Evolutionary conservation across 2,329 filamentous ascomycete genomes (phyloP).

Genomic region (Alternaria novae-zelandiae): DNA sequence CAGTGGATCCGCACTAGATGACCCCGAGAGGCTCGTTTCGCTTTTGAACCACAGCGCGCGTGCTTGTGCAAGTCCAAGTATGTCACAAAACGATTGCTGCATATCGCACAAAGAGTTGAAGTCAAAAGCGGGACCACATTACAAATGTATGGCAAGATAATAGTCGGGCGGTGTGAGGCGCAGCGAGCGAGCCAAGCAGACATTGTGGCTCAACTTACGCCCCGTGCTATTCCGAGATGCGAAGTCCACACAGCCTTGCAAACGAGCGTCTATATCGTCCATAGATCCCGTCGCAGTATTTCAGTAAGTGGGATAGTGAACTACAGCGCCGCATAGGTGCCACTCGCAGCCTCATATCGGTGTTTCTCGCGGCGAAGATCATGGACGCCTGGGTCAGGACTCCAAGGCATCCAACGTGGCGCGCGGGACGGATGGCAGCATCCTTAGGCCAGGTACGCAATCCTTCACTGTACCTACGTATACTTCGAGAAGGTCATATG

Average conservation of each 20-base stretch:
- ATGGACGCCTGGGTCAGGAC: conserved; percentile 6
- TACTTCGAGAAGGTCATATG: neutral
- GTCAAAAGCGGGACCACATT: neutral
- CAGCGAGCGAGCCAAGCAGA: neutral
- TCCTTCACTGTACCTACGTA: neutral
- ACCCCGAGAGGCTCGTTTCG: neutral
- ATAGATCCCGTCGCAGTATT: neutral
- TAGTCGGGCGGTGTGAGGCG: neutral
- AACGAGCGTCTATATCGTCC: neutral
- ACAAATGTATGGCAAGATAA: neutral
- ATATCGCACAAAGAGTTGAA: neutral
- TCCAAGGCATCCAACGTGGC: conserved; percentile 11
- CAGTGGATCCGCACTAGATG: neutral
- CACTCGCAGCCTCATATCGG: neutral
- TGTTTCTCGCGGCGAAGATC: neutral
- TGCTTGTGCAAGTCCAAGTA: neutral
- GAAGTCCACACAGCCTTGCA: neutral
- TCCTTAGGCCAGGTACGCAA: neutral
- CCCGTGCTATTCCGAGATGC: neutral
- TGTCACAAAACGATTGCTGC: neutral
- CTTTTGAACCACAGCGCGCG: neutral
- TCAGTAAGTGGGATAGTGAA: neutral
- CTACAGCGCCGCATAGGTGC: neutral
- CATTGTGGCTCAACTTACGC: neutral
- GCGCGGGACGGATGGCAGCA: conserved; percentile 1